Conservation (phyloP, 2,329 filamentous ascomycete genomes). For the Metarhizium rileyi region DNA sequence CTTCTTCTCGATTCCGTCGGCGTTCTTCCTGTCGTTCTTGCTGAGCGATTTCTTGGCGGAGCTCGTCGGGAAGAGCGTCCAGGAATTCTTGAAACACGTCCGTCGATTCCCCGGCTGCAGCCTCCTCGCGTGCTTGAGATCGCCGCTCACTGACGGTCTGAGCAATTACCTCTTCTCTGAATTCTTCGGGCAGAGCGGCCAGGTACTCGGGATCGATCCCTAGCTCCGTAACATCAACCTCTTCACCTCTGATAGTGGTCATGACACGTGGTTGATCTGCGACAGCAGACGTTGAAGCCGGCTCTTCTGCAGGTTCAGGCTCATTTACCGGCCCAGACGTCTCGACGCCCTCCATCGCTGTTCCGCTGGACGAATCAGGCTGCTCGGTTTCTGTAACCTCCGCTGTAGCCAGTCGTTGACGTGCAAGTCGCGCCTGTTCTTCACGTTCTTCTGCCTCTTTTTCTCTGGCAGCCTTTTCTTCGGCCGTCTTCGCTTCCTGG, state of each 20-base stretch:
- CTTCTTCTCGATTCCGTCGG: constrained; percentile 74
- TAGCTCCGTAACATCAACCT: constrained; percentile 87
- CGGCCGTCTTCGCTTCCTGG: constrained; percentile 62
- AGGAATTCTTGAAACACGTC: constrained; percentile 91
- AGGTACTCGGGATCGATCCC: constrained; percentile 93
- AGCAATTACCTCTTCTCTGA: constrained; percentile 91
- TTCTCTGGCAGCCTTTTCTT: constrained; percentile 56
- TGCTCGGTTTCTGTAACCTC: constrained; percentile 37
- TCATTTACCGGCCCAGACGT: constrained; percentile 28
- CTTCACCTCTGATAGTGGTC: constrained; percentile 75
- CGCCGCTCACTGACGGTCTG: constrained; percentile 77
- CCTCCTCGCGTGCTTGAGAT: constrained; percentile 61
- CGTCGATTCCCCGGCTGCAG: constrained; percentile 61
- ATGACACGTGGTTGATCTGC: constrained; percentile 47
- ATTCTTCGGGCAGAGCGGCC: constrained; percentile 92
- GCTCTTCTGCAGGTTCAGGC: constrained; percentile 19
- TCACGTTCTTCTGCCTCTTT: constrained; percentile 64
- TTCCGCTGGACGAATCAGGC: constrained; percentile 12
- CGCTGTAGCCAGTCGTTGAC: constrained; percentile 40
- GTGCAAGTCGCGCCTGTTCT: constrained; percentile 24
- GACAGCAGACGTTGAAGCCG: constrained; percentile 7
- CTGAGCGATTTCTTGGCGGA: constrained; percentile 82
- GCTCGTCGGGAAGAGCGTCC: constrained; percentile 81
- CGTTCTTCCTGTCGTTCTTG: constrained; percentile 85
- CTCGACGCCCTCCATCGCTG: constrained; percentile 74